A percentile compares a stretch with the other conserved stretches of the same genome.
Evolutionary conservation across 2,329 filamentous ascomycete species (phyloP).

Genomic region (Monosporascus sp.): DNA sequence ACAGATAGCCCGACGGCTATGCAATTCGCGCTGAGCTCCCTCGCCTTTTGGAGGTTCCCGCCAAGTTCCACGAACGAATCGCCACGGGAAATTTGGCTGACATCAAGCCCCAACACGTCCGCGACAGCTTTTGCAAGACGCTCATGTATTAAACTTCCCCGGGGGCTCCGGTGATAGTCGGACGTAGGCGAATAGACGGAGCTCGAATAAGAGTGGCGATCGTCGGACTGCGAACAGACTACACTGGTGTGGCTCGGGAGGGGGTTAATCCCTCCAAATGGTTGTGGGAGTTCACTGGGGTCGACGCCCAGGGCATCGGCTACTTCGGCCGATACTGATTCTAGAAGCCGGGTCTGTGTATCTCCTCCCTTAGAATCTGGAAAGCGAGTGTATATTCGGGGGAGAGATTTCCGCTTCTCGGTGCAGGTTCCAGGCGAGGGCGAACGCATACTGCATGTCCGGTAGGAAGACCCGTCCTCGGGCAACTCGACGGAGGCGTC

Average conservation of each 20-base stretch:
- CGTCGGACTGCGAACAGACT: background rate
- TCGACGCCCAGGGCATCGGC: constrained; percentile 24
- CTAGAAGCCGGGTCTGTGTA: constrained; percentile 13
- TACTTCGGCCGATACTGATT: constrained; percentile 18
- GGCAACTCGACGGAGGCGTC: constrained; percentile 2
- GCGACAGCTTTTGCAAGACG: constrained; percentile 30
- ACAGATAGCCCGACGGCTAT: constrained; percentile 31
- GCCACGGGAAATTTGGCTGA: constrained; percentile 27
- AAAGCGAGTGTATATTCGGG: constrained; percentile 15
- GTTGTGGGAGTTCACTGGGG: constrained; percentile 20
- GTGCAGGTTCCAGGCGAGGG: background rate
- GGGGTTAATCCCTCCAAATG: constrained; percentile 7
- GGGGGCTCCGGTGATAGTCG: constrained; percentile 9
- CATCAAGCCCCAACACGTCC: constrained; percentile 30
- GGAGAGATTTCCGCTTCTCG: constrained; percentile 11
- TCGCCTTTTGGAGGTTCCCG: constrained; percentile 32
- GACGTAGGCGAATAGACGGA: constrained; percentile 18
- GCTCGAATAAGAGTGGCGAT: constrained; percentile 4
- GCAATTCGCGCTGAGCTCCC: constrained; percentile 28
- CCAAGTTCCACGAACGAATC: constrained; percentile 42
- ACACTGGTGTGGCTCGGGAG: background rate
- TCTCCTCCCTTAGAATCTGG: constrained; percentile 6
- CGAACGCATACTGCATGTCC: background rate
- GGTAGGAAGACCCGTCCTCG: background rate
- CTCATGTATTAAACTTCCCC: constrained; percentile 18